Conservation (phyloP, 257 asterid genomes). For the Linderniella brevidens region DNA sequence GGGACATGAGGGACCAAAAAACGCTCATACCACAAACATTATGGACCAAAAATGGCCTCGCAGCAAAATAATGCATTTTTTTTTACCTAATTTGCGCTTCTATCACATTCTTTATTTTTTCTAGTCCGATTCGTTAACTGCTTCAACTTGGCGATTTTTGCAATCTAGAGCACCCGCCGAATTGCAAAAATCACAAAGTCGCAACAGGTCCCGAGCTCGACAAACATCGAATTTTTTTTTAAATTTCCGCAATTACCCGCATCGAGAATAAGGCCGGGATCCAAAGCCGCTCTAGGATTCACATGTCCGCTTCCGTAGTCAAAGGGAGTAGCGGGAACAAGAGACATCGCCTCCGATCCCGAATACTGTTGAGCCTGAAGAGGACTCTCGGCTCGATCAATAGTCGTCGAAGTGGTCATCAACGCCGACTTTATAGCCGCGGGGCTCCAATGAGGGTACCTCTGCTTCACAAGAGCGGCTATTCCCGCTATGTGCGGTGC, state of each 20-base stretch:
- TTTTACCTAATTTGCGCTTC: no score
- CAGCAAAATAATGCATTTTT: no score
- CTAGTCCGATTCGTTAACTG: no score
- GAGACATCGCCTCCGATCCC: constrained; percentile 42
- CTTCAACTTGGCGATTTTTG: no score
- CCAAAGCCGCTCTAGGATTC: constrained; percentile 62
- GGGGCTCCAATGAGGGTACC: constrained; percentile 77
- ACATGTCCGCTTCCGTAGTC: constrained; percentile 81
- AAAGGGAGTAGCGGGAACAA: constrained; percentile 62
- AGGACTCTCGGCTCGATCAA: constrained; percentile 61
- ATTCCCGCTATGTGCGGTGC: constrained; percentile 78
- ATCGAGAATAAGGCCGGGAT: constrained; percentile 66
- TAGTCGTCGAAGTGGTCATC: constrained; percentile 62
- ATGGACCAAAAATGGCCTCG: no score
- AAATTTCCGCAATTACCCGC: constrained; percentile 38
- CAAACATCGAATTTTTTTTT: neutral
- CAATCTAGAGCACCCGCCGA: no score
- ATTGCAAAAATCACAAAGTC: neutral
- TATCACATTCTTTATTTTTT: no score
- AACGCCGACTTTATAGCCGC: constrained; percentile 68
- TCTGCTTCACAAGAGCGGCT: constrained; percentile 68
- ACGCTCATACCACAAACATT: no score
- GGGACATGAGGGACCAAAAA: no score
- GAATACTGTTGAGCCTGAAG: constrained; percentile 65
- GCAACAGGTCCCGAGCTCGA: neutral